Evolutionary conservation across 257 asterid genomes (phyloP).

Genomic region (Eucommia ulmoides): DNA sequence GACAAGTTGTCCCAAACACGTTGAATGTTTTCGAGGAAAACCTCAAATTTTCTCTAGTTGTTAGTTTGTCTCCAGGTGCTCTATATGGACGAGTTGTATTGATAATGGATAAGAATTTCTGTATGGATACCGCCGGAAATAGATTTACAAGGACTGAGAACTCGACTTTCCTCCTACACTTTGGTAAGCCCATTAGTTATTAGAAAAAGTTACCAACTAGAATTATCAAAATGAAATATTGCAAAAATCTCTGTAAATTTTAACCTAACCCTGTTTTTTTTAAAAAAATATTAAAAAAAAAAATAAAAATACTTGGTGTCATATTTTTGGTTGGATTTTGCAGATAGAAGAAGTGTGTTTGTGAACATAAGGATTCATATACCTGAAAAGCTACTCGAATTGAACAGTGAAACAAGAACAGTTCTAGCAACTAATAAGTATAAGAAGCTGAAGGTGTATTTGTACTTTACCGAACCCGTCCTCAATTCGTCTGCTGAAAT

Average conservation of each 20-base stretch:
- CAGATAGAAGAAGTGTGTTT: conserved; percentile 68
- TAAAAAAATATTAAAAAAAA: no score
- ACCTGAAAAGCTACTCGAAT: conserved; percentile 63
- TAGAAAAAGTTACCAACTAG: no score
- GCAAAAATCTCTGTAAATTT: no score
- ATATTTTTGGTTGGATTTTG: conserved; percentile 9
- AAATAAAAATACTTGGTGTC: background rate
- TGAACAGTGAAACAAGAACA: conserved; percentile 53
- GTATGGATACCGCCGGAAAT: conserved; percentile 81
- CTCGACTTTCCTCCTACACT: conserved; percentile 58
- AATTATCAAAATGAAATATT: no score
- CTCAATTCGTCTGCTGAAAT: conserved; percentile 67
- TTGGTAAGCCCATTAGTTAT: conserved; percentile 57
- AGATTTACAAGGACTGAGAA: conserved; percentile 52
- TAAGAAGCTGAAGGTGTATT: conserved; percentile 49
- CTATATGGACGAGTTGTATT: conserved; percentile 55
- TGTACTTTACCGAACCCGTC: conserved; percentile 74
- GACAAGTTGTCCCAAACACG: conserved; percentile 55
- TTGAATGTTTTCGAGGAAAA: conserved; percentile 39
- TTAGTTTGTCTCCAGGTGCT: conserved; percentile 41
- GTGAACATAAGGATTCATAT: conserved; percentile 65
- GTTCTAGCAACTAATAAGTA: conserved; percentile 50
- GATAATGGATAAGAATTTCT: conserved; percentile 64
- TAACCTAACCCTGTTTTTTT: no score
- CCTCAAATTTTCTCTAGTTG: conserved; percentile 45